These are phyloP conservation scores for Globisporangium splendens DNA, from an alignment of 352 stramenopile species.

Conservation along the genomic window DNA sequence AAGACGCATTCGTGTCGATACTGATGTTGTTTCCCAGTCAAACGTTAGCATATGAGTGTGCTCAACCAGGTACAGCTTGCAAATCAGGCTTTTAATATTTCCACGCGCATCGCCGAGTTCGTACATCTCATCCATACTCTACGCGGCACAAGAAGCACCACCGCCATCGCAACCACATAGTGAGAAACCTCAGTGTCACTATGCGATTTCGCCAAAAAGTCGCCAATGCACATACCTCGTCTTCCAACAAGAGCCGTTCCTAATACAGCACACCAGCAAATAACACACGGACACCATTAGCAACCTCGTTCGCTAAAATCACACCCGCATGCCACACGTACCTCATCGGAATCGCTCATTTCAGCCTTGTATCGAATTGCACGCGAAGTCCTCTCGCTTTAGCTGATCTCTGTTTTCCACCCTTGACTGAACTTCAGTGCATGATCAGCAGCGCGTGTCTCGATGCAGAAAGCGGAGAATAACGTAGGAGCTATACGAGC, in stretches of 20 bases:
- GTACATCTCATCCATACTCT: constrained; percentile 82
- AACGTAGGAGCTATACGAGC: no score
- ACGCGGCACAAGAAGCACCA: neutral
- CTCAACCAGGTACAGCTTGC: no score
- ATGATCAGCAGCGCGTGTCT: no score
- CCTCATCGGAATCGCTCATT: constrained; percentile 65
- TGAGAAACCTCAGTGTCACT: neutral
- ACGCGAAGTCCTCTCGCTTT: no score
- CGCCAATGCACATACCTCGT: constrained; percentile 28
- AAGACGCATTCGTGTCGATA: constrained; percentile 51
- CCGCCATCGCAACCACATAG: neutral
- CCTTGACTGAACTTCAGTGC: no score
- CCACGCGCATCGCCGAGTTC: constrained; percentile 39
- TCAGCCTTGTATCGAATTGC: no score
- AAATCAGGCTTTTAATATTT: no score
- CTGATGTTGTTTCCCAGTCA: constrained; percentile 14
- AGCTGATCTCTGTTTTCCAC: no score
- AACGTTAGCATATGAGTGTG: neutral
- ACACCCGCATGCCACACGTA: constrained; percentile 1
- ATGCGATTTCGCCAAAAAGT: no score
- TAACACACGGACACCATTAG: neutral
- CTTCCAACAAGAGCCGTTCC: constrained; percentile 40
- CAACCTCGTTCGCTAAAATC: neutral
- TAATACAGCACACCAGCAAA: constrained; percentile 8
- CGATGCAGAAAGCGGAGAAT: no score